Conservation (phyloP, 305 asterid genomes). For the Fraxinus latifolia region DNA sequence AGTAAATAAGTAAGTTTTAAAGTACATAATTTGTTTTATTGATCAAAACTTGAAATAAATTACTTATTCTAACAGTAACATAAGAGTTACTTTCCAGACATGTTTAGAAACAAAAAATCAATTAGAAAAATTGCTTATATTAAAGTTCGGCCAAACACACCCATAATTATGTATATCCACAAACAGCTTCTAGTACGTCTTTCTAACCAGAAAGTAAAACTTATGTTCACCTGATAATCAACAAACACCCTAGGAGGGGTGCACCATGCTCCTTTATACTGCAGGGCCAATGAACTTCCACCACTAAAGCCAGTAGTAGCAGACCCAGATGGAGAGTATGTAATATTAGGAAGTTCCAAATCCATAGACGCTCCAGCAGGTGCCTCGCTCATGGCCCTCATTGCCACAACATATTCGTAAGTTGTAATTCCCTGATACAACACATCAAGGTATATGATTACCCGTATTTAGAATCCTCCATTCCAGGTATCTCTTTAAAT, state of each 20-base stretch:
- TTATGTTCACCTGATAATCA: constrained; percentile 75
- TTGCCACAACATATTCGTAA: constrained; percentile 91
- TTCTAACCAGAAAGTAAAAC: not conserved
- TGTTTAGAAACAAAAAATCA: not conserved
- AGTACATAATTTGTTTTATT: not conserved
- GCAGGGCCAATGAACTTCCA: constrained; percentile 94
- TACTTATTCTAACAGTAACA: not conserved
- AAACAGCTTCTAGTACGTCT: not conserved
- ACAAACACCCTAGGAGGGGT: constrained; percentile 97
- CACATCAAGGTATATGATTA: constrained; percentile 5
- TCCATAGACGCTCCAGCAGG: constrained; percentile 76
- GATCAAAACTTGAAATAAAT: not conserved
- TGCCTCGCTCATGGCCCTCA: constrained; percentile 97
- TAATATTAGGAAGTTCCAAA: constrained; percentile 68
- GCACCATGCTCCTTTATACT: constrained; percentile 99
- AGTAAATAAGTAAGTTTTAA: not conserved
- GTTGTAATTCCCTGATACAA: constrained; percentile 82
- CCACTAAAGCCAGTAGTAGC: constrained; percentile 94
- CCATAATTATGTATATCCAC: not conserved
- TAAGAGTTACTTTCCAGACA: not conserved
- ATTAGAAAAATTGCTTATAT: not conserved
- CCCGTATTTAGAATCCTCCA: not conserved
- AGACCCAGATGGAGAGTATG: constrained; percentile 87
- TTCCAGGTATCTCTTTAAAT: not conserved
- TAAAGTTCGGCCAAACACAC: not conserved